Base-by-base conservation (phyloP, 2,329 filamentous ascomycete species). In the Sporothrix variecibatus region DNA sequence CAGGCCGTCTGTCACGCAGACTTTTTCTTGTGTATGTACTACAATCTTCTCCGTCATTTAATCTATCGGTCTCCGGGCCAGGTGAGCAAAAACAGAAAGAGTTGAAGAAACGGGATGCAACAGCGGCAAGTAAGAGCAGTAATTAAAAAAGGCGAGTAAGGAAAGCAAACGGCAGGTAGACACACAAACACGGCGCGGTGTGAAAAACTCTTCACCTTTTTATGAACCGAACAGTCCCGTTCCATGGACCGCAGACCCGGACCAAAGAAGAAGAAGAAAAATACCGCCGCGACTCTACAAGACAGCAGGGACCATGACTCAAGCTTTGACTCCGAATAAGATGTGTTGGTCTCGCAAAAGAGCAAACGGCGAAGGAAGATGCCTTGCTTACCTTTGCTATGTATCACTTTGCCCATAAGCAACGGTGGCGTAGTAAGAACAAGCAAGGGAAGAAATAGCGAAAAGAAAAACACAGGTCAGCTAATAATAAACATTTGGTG, bases 201-300 rank as follows among this genome's bases (percentile, higher is more conserved):
- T 40, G 51, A n/a, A 43, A 62, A 28, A 26, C 8, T 71, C n/a
- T 71, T 15, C 9, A n/a, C 51, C n/a, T 31, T n/a, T 9, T n/a
- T 28, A 12, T 46, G 20, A 71, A 60, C 51, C 51, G n/a, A 60
- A 31, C 38, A 71, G n/a, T 43, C 51, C 31, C 51, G 68, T 71
- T 7, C 68, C 60, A 65, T 65, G 60, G 60, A 65, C 60, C n/a
- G 58, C 31, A 62, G 58, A 26, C 56, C 26, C 56, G 26, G 56
- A 58, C 40, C 11, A 8, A n/a, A n/a, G n/a, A n/a, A n/a, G n/a
- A n/a, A n/a, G n/a, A n/a, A n/a, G n/a, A 43, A 43, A 8, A 43
- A 11, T 43, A 11, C 2, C 40, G 15, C 11, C 40, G 40, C 40
- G 40, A 43, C 40, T 43, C 40, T 7, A 43, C 40, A 43, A 6